These are phyloP conservation scores for Flaveria sonorensis DNA, from an alignment of 129 eudicot species.

Conservation along the genomic window DNA sequence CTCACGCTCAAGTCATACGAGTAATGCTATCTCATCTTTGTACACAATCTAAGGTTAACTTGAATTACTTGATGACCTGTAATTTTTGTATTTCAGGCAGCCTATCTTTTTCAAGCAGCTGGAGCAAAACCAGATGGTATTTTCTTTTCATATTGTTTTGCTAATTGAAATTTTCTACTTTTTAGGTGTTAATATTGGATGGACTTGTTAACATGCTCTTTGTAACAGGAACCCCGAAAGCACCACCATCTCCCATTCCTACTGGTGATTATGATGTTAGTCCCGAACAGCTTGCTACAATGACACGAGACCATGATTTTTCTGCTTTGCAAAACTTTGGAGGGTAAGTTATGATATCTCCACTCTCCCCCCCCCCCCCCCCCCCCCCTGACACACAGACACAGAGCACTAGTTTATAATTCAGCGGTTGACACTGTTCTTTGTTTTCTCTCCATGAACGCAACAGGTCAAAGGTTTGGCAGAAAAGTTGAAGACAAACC, in stretches of 20 bases:
- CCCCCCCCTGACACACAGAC: neutral
- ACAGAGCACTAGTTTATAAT: neutral
- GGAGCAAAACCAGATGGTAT: constrained; percentile 54
- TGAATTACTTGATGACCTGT: constrained; percentile 13
- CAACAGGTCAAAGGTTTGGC: constrained; percentile 71
- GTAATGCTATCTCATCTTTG: constrained; percentile 39
- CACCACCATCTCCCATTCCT: constrained; percentile 45
- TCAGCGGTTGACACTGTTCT: constrained; percentile 15
- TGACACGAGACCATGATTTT: constrained; percentile 71
- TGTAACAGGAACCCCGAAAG: constrained; percentile 44
- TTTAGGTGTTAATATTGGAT: constrained; percentile 8
- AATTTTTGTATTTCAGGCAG: constrained; percentile 57
- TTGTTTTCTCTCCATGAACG: constrained; percentile 7
- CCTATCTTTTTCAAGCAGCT: constrained; percentile 67
- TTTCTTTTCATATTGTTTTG: neutral
- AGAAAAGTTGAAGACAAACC: constrained; percentile 59
- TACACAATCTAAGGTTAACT: constrained; percentile 9
- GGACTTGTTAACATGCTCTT: constrained; percentile 8
- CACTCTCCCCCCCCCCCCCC: neutral
- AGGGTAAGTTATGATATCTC: constrained; percentile 48
- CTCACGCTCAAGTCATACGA: constrained; percentile 88
- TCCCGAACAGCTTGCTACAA: constrained; percentile 59
- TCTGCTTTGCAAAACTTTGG: constrained; percentile 66
- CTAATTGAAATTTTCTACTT: neutral
- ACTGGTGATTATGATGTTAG: constrained; percentile 56